Evolutionary conservation across 2,329 filamentous ascomycete species (phyloP), one percentile per base, ranked within the genome.

Genomic region (Penicillium sp.): DNA sequence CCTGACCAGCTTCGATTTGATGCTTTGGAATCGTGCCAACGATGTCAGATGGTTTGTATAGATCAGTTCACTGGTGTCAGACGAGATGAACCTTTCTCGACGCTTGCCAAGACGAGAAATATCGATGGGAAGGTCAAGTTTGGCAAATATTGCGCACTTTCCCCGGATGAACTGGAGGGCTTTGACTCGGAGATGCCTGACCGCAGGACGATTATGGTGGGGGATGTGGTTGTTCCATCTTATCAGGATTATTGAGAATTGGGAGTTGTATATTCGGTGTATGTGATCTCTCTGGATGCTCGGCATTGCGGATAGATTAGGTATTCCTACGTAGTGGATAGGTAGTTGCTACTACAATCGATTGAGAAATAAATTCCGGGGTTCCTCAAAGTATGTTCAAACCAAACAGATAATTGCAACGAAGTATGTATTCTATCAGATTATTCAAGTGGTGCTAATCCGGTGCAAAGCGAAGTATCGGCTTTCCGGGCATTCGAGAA

Each of bases 41-140:
- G 93, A 51, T 99, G 93, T 61, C 90, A 95, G 67, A 97, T 99
- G 91, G 86, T 99, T 9, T 96, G 92, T 65, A 82, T 97, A 38
- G 85, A 99, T 63, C 93, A 96, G 67, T 76, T 83, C 39, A 95
- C 86, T 11, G 90, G 84, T 0, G 78, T 83, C 55, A 87, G 83
- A 66, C 82, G 84, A 55, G 83, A 89, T 55, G 93, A 97, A 68
- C 93, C 93, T 0, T 95, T 93, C 64, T 81, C 87, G 3, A 96
- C 90, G 0, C 73, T 99, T 50, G 86, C 88, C 1, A 95, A 95
- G 75, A 95, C 89, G 10, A 81, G 93, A 58, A 81, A 88, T 49
- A 83, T 89, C 55, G 83, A 88, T 43, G 89, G 90, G 1, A 90
- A 90, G 69, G 86, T 96, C 2, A 87, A 87, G 59, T 99, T 99